Conservation (phyloP, 2,329 filamentous ascomycete species). For the Zopfia rhizophila region DNA sequence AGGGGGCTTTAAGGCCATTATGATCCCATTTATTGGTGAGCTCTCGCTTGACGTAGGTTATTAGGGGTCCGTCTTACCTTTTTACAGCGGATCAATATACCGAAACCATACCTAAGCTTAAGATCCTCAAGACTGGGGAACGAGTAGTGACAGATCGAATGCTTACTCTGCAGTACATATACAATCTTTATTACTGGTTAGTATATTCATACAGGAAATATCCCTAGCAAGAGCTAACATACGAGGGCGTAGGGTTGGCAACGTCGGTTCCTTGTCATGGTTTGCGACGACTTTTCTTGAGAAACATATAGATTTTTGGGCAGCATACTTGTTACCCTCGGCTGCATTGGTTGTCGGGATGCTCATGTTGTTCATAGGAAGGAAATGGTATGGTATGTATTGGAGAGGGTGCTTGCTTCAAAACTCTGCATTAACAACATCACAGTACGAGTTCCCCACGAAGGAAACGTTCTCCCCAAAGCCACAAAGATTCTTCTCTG, state of each 20-base stretch:
- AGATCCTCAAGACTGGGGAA: slow-evolving; percentile 40
- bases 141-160: slow-evolving; percentile 45
- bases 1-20: slow-evolving; percentile 49
- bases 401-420: background rate
- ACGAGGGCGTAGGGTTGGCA: slow-evolving; percentile 48
- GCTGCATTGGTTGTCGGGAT: slow-evolving; percentile 72
- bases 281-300: slow-evolving; percentile 74
- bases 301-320: slow-evolving; percentile 72
- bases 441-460: slow-evolving; percentile 29
- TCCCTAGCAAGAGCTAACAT: background rate
- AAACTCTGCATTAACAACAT: background rate
- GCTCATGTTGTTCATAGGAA: slow-evolving; percentile 59
- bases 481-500: slow-evolving; percentile 38
- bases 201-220: background rate
- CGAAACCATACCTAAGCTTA: slow-evolving; percentile 29
- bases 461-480: slow-evolving; percentile 36
- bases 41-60: background rate
- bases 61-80: background rate
- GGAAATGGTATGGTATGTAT: slow-evolving; percentile 27
- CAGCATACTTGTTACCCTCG: slow-evolving; percentile 70
- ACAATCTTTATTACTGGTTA: slow-evolving; percentile 53
- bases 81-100: slow-evolving; percentile 48
- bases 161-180: slow-evolving; percentile 52
- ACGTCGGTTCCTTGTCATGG: slow-evolving; percentile 74
- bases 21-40: slow-evolving; percentile 48